phyloP scores from a whole-genome alignment of 2,329 filamentous ascomycete genomes.

The Teratosphaeria zuluensis region DNA sequence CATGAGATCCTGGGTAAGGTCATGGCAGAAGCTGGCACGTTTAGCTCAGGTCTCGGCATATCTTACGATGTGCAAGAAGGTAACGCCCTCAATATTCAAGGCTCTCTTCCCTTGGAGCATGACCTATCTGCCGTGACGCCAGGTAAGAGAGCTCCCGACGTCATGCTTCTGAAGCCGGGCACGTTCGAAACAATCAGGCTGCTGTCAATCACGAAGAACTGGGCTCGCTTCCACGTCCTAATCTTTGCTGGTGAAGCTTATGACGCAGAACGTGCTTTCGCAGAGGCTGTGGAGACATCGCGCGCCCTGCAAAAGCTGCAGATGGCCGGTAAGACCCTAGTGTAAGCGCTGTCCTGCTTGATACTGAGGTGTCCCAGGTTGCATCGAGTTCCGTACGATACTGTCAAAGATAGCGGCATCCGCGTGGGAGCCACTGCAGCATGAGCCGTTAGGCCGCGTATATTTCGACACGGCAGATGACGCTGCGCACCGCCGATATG shows the following conservation, averaged over 20 bases:
- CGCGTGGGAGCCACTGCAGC: constrained; percentile 22
- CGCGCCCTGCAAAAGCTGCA: constrained; percentile 4
- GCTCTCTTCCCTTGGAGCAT: constrained; percentile 1
- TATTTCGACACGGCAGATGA: constrained; percentile 8
- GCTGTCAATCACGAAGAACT: constrained; percentile 36
- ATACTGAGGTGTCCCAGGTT: background rate
- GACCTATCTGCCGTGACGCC: constrained; percentile 18
- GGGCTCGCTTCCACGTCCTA: constrained; percentile 33
- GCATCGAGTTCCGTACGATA: constrained; percentile 21
- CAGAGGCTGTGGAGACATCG: background rate
- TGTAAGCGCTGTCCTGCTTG: background rate
- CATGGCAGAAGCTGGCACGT: constrained; percentile 14
- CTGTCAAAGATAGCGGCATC: constrained; percentile 20
- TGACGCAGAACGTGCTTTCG: constrained; percentile 4
- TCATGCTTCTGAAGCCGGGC: constrained; percentile 36
- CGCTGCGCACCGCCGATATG: constrained; percentile 9
- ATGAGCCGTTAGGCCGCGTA: constrained; percentile 14
- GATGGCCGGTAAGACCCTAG: constrained; percentile 4
- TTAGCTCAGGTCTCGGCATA: constrained; percentile 15
- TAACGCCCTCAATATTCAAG: constrained; percentile 5
- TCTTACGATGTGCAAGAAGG: constrained; percentile 8
- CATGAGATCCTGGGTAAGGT: constrained; percentile 10
- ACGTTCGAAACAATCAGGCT: constrained; percentile 36
- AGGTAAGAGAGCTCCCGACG: constrained; percentile 40
- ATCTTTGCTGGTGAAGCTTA: constrained; percentile 32